Conservation (phyloP, 768 basidiomycete species). For the Tephrocybe sp. region DNA sequence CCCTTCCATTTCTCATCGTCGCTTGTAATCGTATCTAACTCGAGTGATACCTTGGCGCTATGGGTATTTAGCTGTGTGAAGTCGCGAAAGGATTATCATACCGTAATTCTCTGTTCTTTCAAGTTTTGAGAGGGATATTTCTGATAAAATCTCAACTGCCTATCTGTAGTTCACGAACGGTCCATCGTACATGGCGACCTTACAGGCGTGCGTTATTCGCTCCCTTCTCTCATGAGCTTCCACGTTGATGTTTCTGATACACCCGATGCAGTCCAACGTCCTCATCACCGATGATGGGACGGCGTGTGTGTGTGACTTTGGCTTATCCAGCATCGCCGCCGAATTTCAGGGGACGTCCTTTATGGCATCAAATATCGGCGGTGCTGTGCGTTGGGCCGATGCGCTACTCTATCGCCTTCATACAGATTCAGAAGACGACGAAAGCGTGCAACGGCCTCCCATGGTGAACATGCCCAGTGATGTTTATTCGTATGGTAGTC, state of each 20-base stretch:
- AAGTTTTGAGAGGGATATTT: not conserved
- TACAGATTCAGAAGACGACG: constrained; percentile 12
- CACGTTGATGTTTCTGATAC: constrained; percentile 13
- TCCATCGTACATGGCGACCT: constrained; percentile 42
- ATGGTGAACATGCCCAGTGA: constrained; percentile 33
- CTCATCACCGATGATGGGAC: constrained; percentile 39
- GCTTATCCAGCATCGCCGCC: constrained; percentile 37
- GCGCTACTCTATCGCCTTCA: constrained; percentile 32
- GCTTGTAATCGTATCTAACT: not conserved
- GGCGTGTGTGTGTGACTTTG: constrained; percentile 44
- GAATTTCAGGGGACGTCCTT: constrained; percentile 29
- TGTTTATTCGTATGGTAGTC: constrained; percentile 45
- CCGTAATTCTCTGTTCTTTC: constrained; percentile 22
- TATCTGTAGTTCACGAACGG: constrained; percentile 34
- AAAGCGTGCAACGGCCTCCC: constrained; percentile 21
- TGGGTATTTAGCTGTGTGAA: constrained; percentile 29
- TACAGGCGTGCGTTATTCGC: constrained; percentile 30
- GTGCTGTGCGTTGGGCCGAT: constrained; percentile 48
- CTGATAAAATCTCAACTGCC: not conserved
- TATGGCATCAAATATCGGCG: constrained; percentile 35
- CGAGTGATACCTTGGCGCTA: not conserved
- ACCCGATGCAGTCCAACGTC: constrained; percentile 37
- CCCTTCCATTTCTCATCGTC: not conserved
- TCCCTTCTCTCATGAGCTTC: not conserved
- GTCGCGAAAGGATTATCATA: constrained; percentile 37